A percentile compares a stretch with the other conserved stretches of the same genome.
These are phyloP conservation scores for Discostella pseudostelligera DNA, from an alignment of 108 stramenopile genomes.

Conservation along the genomic window DNA sequence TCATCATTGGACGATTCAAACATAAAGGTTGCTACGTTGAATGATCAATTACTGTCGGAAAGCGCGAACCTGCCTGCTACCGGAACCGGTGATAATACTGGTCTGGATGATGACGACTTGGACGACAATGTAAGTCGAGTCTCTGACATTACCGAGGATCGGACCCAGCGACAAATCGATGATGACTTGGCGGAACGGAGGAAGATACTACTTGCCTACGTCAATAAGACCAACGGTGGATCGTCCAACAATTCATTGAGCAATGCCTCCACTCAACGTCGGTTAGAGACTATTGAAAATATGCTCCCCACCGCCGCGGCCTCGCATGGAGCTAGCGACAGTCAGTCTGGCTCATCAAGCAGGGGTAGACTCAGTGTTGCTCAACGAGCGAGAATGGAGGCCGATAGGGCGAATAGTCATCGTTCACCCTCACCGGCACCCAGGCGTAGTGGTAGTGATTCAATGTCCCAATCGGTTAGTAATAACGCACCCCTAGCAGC, in stretches of 20 bases:
- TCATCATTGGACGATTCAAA: too few relatives aligned
- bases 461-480: constrained; percentile 1
- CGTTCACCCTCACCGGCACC: constrained; percentile 27
- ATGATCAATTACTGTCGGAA: background rate
- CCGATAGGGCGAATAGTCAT: constrained; percentile 55
- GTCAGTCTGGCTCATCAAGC: constrained; percentile 17
- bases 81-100: constrained; percentile 2
- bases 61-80: constrained; percentile 2
- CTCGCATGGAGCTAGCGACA: constrained; percentile 7
- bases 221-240: constrained; percentile 16
- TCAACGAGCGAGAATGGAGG: constrained; percentile 68
- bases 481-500: constrained; percentile 4
- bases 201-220: constrained; percentile 48
- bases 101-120: constrained; percentile 40
- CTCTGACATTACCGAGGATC: constrained; percentile 82
- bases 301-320: constrained; percentile 19
- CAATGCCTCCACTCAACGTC: constrained; percentile 31
- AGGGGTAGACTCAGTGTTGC: constrained; percentile 62
- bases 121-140: constrained; percentile 72
- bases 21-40: background rate
- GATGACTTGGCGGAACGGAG: constrained; percentile 51
- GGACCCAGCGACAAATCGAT: constrained; percentile 75
- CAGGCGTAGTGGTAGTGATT: background rate
- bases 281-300: constrained; percentile 44
- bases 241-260: constrained; percentile 31